phyloP scores from a whole-genome alignment of 768 basidiomycete genomes.

The Tulasnella sp. region DNA sequence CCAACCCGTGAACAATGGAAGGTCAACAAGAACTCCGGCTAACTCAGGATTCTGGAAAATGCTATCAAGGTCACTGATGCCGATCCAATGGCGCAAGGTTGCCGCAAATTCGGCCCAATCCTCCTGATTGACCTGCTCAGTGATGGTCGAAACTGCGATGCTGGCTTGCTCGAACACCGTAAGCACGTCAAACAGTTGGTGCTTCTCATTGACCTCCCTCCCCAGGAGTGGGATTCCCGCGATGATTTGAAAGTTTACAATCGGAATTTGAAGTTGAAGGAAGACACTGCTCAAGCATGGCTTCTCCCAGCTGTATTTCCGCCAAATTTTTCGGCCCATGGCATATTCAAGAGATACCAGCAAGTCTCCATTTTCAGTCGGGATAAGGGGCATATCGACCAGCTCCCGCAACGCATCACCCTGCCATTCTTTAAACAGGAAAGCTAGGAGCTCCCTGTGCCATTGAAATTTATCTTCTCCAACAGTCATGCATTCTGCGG shows the following conservation, averaged over 20 bases:
- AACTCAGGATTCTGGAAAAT: neutral
- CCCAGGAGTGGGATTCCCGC: neutral
- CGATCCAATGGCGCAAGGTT: neutral
- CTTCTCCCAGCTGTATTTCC: neutral
- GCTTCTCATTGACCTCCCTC: neutral
- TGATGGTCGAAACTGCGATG: neutral
- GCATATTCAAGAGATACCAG: neutral
- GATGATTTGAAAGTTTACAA: neutral
- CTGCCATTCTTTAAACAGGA: neutral
- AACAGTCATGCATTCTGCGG: neutral
- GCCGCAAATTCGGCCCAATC: neutral
- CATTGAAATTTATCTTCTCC: neutral
- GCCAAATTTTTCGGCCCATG: neutral
- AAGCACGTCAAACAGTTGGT: neutral
- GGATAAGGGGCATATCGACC: conserved; percentile 6
- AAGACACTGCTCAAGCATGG: neutral
- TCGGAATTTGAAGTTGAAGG: neutral
- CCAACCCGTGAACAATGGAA: neutral
- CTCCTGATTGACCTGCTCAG: neutral
- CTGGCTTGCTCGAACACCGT: neutral
- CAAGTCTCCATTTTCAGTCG: neutral
- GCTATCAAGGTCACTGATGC: neutral
- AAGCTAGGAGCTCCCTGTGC: neutral
- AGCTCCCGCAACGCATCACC: neutral
- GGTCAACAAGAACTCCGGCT: neutral